Evolutionary conservation across 2,329 filamentous ascomycete genomes (phyloP), one percentile per base, ranked within the genome.

Genomic region (Colletotrichum sp.): DNA sequence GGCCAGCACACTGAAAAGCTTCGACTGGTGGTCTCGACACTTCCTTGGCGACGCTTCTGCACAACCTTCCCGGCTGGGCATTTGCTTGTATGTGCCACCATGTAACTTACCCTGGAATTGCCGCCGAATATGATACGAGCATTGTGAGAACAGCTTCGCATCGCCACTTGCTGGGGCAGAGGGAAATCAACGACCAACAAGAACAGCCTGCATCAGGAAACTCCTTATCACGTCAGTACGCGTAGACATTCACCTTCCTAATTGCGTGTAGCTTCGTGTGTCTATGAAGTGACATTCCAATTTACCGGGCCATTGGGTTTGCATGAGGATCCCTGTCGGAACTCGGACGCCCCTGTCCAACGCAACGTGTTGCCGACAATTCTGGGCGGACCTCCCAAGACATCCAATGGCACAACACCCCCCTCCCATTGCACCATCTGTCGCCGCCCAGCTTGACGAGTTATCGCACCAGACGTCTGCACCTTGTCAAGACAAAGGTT

Each of bases 61-160:
- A 32, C 4, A 34, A 70, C 67, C 26, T 74, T 65, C 59, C 71
- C 71, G 71, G 7, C 71, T 74, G 57, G 71, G 71, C 71, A 4
- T 34, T 74, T 57, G 66, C 71, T 70, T 74, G 18, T 70, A 16
- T 26, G 26, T n/a, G 55, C 55, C 32, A 44, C 68, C 3, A 44
- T 44, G 32, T 24, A 8, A 70, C 26, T 24, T 8, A 39, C 28
- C 34, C 18, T 63, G 26, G 28, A 62, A 48, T 16, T 22, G 7
- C 13, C 18, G 26, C 71, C 39, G 39, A 44, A 12, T 44, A 44
- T 44, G 39, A 44, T 44, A n/a, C 18, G 39, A 44, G 39, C 34
- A 22, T 10, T 16, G n/a, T 6, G 18, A 22, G 30, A 3, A 8
- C 52, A 52, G 48, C 22, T 15, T 48, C 12, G n/a, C 28, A 15